Evolutionary conservation across 2,329 filamentous ascomycete species (phyloP), one percentile per base, ranked within the genome.

Genomic region (Plenodomus lindquistii): DNA sequence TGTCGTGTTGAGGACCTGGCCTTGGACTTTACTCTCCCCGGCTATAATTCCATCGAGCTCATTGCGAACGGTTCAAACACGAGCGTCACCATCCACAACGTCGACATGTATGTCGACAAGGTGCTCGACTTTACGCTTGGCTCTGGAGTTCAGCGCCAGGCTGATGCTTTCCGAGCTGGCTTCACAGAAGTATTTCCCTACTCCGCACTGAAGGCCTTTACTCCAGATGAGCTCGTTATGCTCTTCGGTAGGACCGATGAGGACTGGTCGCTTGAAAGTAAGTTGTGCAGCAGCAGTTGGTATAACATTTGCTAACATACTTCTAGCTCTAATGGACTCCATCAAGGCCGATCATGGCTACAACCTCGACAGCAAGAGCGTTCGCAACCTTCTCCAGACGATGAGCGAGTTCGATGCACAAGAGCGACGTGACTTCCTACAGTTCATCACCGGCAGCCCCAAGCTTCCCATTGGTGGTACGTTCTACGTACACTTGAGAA

Each of bases 291-390:
- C 34, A 29, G 37, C 19, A 31, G 17, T 1, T 50, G 39, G 40
- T 35, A 19, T 15, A 7, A 27, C 6, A 6, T 6, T 41, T 65
- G 50, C 69, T 74, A 66, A 73, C 61, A 49, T 29, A 8, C 9
- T 60, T 43, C 2, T 62, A 94, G 90, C 94, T 50, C 84, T 99
- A 35, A 95, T 95, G 84, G 94, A 99, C 68, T 97, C 93, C 0
- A 93, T 99, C 77, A 99, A 99, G 77, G 94, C 94, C 21, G 94
- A 99, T 63, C 94, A 99, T 69, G 94, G 94, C 8, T 99, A 90
- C 78, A 99, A 97, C 63, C 94, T 99, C 84, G 94, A 99, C 70
- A 97, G 93, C 79, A 89, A 87, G 76, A 97, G 89, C 66, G 91
- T 99, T 40, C 91, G 87, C 64, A 97, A 99, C 64, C 73, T 99